Base-by-base conservation (phyloP, 2,329 filamentous ascomycete species). In the Cercospora sesami region DNA sequence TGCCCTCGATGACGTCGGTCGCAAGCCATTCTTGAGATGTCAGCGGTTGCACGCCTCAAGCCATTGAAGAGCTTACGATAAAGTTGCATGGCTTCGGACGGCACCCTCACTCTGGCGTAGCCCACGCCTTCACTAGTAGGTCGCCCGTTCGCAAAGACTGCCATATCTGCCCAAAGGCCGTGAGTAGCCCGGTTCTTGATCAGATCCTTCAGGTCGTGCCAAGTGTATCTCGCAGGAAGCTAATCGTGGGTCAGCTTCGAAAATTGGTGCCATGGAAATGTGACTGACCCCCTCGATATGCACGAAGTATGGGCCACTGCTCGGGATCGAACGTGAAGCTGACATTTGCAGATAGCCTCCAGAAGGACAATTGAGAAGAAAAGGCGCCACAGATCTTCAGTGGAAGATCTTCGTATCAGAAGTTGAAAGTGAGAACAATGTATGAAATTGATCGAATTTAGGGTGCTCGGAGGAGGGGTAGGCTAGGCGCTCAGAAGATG, bases 151-250 rank as follows among this genome's bases (percentile, higher is more conserved):
- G 71, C 66, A 51, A 63, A 71, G 10, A 72, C 63, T 9, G 70
- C 66, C 74, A 76, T 75, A 9, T 75, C 72, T 16, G 74, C 74
- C 74, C 75, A 75, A 12, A 76, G 68, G 21, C 74, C 74, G 69
- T 78, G 75, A 4, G 69, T 67, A 18, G 75, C 75, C 55, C 72
- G 63, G 36, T 45, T 48, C 30, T 72, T 74, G 21, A 77, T 73
- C 12, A 77, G 66, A 65, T 78, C 76, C 64, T 78, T 78, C 28
- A 77, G 61, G 59, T 77, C 71, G 62, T 77, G 74, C 76, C 76
- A 78, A 39, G 75, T 77, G 68, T 74, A 77, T 31, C 65, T 60
- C 31, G 51, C 58, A 33, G 75, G 75, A 28, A 78, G 71, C 76
- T 77, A 28, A 9, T 9, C 63, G 21, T 16, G 2, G 1, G 31